Percentiles rank a stretch among this genome's conserved stretches.
These are phyloP conservation scores for Boeremia lycopersici DNA, from an alignment of 2,329 filamentous ascomycete genomes.

Conservation along the genomic window DNA sequence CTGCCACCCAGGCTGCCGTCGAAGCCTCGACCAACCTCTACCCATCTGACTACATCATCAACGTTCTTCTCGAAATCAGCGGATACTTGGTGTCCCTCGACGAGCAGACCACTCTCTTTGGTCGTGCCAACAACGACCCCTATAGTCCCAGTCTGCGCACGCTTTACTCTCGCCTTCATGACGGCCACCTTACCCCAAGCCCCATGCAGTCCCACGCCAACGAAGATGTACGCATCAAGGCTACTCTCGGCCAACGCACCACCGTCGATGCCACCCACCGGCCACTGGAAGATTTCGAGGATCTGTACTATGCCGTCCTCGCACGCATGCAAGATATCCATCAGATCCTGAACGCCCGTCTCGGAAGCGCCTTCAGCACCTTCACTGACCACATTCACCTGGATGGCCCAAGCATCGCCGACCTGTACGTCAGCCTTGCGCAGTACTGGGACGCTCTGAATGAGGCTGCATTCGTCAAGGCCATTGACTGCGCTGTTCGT, in stretches of 20 bases:
- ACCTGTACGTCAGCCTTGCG: constrained; percentile 22
- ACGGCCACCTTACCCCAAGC: constrained; percentile 29
- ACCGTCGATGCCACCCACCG: constrained; percentile 66
- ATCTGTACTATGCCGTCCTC: constrained; percentile 41
- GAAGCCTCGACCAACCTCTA: constrained; percentile 9
- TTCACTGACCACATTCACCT: constrained; percentile 16
- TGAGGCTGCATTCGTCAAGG: constrained; percentile 25
- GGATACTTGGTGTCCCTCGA: constrained; percentile 23
- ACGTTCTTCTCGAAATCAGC: constrained; percentile 17
- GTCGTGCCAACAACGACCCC: constrained; percentile 10
- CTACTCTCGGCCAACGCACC: constrained; percentile 64
- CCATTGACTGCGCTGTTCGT: constrained; percentile 36
- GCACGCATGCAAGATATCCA: constrained; percentile 36
- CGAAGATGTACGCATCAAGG: constrained; percentile 13
- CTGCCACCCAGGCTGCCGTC: constrained; percentile 24
- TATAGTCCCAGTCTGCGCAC: constrained; percentile 39
- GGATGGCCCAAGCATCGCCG: constrained; percentile 20
- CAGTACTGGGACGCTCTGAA: constrained; percentile 36
- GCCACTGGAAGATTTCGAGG: constrained; percentile 41
- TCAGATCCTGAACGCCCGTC: constrained; percentile 27
- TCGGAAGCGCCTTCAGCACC: constrained; percentile 34
- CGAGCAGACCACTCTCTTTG: constrained; percentile 19
- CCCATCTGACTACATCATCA: constrained; percentile 21
- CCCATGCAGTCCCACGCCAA: constrained; percentile 21
- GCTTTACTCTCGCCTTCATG: constrained; percentile 43